Conservation (phyloP, 2,329 filamentous ascomycete genomes). For the Diaporthe nobilis region DNA sequence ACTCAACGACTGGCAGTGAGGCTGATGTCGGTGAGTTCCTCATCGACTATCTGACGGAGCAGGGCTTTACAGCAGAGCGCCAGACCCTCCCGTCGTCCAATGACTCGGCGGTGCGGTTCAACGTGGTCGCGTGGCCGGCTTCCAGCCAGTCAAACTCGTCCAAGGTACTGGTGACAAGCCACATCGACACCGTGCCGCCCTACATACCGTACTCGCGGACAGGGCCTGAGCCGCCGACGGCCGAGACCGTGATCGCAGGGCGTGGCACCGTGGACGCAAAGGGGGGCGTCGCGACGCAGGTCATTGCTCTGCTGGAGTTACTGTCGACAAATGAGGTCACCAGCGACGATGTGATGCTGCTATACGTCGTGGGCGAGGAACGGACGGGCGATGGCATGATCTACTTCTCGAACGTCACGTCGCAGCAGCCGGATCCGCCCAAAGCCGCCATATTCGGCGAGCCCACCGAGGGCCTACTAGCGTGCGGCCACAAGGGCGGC, state of each 20-base stretch:
- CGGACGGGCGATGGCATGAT: slow-evolving; percentile 84
- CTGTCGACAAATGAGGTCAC: slow-evolving; percentile 49
- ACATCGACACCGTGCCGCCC: slow-evolving; percentile 85
- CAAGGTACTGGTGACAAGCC: slow-evolving; percentile 75
- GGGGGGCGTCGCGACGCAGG: slow-evolving; percentile 78
- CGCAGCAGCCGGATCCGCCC: slow-evolving; percentile 59
- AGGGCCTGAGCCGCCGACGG: slow-evolving; percentile 52
- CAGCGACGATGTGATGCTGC: slow-evolving; percentile 67
- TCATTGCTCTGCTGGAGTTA: slow-evolving; percentile 75
- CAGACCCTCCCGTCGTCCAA: slow-evolving; percentile 17
- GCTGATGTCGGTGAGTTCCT: slow-evolving; percentile 77
- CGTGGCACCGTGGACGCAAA: slow-evolving; percentile 83
- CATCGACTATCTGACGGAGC: slow-evolving; percentile 70
- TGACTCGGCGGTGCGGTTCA: slow-evolving; percentile 67
- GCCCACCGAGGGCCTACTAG: slow-evolving; percentile 90
- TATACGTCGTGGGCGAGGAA: slow-evolving; percentile 88
- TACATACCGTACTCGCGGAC: slow-evolving; percentile 77
- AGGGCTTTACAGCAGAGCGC: slow-evolving; percentile 36
- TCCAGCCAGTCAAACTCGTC: slow-evolving; percentile 62
- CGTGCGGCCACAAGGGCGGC: slow-evolving; percentile 91
- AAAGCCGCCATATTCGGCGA: slow-evolving; percentile 88
- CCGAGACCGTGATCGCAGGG: slow-evolving; percentile 67
- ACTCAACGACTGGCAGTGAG: slow-evolving; percentile 81
- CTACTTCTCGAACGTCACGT: slow-evolving; percentile 56
- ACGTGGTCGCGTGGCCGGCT: slow-evolving; percentile 78